A percentile compares a stretch with the other conserved stretches of the same genome.
phyloP scores from a whole-genome alignment of 2,329 filamentous ascomycete genomes.

The Ophiocordyceps camponoti-saundersi region DNA sequence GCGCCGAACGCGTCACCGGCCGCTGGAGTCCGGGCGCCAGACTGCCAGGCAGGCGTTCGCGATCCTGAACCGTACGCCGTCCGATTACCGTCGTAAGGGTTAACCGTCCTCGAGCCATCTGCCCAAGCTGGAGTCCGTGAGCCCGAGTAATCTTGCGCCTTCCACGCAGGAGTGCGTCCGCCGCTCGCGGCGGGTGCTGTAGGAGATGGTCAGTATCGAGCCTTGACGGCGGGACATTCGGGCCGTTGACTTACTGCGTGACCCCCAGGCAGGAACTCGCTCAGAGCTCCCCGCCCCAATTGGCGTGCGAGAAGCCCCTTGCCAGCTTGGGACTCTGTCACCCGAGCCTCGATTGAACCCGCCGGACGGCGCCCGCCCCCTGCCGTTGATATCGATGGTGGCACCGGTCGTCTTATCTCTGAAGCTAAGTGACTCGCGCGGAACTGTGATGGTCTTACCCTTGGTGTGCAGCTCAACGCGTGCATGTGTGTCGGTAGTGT shows the following conservation, averaged over 20 bases:
- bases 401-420: conserved; percentile 72
- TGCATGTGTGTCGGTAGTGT: conserved; percentile 71
- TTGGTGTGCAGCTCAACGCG: conserved; percentile 90
- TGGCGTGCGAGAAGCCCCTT: conserved; percentile 51
- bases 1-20: conserved; percentile 42
- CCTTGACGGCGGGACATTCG: neutral
- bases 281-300: conserved; percentile 41
- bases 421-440: conserved; percentile 66
- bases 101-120: conserved; percentile 49
- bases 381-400: conserved; percentile 51
- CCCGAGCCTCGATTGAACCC: conserved; percentile 27
- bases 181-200: conserved; percentile 39
- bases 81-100: conserved; percentile 56
- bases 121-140: conserved; percentile 56
- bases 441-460: conserved; percentile 75
- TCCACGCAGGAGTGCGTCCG: conserved; percentile 47
- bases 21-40: conserved; percentile 56
- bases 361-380: conserved; percentile 27
- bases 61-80: conserved; percentile 62
- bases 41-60: conserved; percentile 63
- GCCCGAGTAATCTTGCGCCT: conserved; percentile 31
- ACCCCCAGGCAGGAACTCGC: conserved; percentile 62
- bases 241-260: conserved; percentile 40
- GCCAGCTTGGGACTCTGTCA: conserved; percentile 36
- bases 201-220: neutral